Conservation (phyloP, 192 early-diverging fungal genomes). For the Neocallimastix lanati region DNA sequence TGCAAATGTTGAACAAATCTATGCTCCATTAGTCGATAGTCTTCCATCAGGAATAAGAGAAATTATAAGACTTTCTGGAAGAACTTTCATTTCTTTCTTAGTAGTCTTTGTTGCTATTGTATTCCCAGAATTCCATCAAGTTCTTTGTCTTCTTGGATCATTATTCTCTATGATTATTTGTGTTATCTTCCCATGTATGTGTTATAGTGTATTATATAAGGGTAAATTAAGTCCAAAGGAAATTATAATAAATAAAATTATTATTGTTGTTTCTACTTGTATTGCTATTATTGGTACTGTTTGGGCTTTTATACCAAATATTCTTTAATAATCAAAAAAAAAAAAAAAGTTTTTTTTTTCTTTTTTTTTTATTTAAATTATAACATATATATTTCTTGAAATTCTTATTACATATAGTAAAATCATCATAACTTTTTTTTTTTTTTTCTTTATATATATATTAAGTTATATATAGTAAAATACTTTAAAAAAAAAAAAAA, state of each 20-base stretch:
- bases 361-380: no score
- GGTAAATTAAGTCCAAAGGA: neutral
- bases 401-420: no score
- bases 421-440: no score
- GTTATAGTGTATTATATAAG: conserved; percentile 6
- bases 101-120: conserved; percentile 27
- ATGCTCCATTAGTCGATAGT: conserved; percentile 7
- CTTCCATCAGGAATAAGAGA: neutral
- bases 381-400: no score
- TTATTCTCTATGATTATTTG: conserved; percentile 27
- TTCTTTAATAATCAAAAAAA: no score
- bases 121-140: conserved; percentile 43
- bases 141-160: conserved; percentile 43
- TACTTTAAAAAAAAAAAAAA: no score
- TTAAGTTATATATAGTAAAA: no score
- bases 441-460: no score
- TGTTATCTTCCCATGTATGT: conserved; percentile 25
- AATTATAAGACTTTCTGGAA: conserved; percentile 4
- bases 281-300: neutral
- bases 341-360: no score
- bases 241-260: neutral
- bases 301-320: neutral
- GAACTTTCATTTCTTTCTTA: conserved; percentile 11
- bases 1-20: conserved; percentile 6
- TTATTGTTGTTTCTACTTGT: neutral